Evolutionary conservation across 768 basidiomycete species (phyloP).

Genomic region (Russula vinacea): DNA sequence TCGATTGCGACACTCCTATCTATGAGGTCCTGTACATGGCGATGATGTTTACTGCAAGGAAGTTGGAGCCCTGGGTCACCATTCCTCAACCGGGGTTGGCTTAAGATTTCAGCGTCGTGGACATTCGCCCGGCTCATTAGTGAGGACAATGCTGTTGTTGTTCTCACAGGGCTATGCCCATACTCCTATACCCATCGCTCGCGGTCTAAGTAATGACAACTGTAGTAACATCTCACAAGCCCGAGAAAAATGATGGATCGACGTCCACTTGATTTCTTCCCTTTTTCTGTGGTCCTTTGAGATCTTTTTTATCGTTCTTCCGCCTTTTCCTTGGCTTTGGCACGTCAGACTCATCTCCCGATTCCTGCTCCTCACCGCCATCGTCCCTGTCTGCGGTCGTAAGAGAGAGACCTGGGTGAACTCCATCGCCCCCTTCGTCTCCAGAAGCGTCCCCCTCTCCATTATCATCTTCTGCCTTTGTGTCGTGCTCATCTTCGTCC

Average conservation of each 20-base stretch:
- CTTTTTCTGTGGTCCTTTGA: constrained; percentile 51
- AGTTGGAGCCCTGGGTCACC: background rate
- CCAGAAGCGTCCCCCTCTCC: constrained; percentile 32
- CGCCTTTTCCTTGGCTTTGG: constrained; percentile 51
- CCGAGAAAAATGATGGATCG: constrained; percentile 65
- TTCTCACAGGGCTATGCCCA: background rate
- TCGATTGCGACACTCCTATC: background rate
- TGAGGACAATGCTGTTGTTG: too few species aligned
- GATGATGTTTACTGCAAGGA: background rate
- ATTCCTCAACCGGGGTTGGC: background rate
- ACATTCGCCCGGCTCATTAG: background rate
- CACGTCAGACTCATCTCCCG: constrained; percentile 33
- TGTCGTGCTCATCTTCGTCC: constrained; percentile 45
- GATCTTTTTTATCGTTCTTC: constrained; percentile 51
- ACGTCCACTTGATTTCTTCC: constrained; percentile 57
- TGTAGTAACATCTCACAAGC: constrained; percentile 43
- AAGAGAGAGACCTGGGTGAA: background rate
- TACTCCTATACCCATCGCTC: too few species aligned
- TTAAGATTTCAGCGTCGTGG: background rate
- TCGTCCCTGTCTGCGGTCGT: constrained; percentile 24
- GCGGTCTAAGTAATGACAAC: too few species aligned
- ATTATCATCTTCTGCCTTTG: constrained; percentile 30
- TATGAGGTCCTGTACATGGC: background rate
- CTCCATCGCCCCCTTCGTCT: constrained; percentile 30
- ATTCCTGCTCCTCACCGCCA: constrained; percentile 13